These are phyloP conservation scores for Coix lacrymajobi DNA, from an alignment of 176 grass and related monocot genomes.

Conservation along the genomic window DNA sequence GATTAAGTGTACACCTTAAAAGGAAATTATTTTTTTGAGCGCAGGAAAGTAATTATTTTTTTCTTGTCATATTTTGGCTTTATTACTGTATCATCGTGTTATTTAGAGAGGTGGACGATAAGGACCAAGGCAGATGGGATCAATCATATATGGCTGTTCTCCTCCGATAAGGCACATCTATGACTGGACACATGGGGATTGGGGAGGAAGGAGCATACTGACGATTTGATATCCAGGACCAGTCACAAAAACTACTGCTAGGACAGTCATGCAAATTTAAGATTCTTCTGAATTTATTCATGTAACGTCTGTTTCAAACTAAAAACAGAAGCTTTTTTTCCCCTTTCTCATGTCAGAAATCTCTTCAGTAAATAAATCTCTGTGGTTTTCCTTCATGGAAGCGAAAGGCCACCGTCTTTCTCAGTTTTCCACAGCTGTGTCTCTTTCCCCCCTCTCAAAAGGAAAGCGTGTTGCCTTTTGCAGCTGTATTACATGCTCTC, in stretches of 20 bases:
- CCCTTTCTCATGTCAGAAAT: neutral
- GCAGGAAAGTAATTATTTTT: neutral
- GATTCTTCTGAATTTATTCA: neutral
- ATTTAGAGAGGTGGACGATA: neutral
- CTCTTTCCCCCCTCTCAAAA: neutral
- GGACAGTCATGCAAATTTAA: neutral
- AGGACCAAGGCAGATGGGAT: neutral
- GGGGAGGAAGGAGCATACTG: neutral
- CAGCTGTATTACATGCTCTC: neutral
- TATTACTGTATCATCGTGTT: neutral
- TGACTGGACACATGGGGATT: conserved; percentile 1
- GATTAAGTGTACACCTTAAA: neutral
- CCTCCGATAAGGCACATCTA: neutral
- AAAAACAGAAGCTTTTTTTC: neutral
- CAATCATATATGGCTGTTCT: neutral
- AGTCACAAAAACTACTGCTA: neutral
- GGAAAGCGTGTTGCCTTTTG: conserved; percentile 25
- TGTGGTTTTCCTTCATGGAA: neutral
- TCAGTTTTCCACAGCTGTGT: neutral
- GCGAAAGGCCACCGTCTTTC: neutral
- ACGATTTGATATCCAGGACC: conserved; percentile 21
- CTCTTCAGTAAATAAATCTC: neutral
- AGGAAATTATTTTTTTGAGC: neutral
- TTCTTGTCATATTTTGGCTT: neutral
- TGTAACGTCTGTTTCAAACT: neutral